A percentile compares a stretch with the other conserved stretches of the same genome.
Conservation (phyloP, 257 asterid genomes). For the Henckelia pumila region DNA sequence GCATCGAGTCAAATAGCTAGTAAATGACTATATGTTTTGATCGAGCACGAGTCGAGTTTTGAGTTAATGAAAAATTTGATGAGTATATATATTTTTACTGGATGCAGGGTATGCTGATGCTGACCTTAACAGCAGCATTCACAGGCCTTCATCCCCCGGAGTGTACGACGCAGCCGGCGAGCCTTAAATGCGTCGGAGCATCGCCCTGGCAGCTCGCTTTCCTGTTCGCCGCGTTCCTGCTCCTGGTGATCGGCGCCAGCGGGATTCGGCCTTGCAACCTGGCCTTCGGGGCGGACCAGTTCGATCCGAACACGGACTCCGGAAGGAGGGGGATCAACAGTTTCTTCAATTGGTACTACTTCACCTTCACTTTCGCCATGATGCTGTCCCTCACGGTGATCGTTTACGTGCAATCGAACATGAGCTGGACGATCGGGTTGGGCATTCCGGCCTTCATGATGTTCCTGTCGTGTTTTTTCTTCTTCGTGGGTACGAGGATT, state of each 20-base stretch:
- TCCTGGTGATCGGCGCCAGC: constrained; percentile 44
- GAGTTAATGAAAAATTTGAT: no score
- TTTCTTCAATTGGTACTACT: constrained; percentile 57
- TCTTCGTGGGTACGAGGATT: constrained; percentile 41
- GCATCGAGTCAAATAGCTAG: no score
- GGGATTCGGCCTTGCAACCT: constrained; percentile 57
- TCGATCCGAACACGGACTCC: constrained; percentile 43
- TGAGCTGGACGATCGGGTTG: constrained; percentile 46
- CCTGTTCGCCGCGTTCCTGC: constrained; percentile 26
- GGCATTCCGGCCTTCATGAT: constrained; percentile 46
- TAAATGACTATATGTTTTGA: no score
- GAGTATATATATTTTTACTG: no score
- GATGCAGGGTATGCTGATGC: constrained; percentile 46
- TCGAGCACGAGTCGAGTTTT: no score
- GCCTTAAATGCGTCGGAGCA: constrained; percentile 25
- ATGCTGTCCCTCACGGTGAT: constrained; percentile 42
- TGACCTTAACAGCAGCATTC: constrained; percentile 46
- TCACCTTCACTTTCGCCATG: constrained; percentile 54
- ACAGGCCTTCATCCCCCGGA: constrained; percentile 33
- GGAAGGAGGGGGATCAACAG: constrained; percentile 44
- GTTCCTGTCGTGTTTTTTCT: constrained; percentile 40
- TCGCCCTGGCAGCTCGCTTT: constrained; percentile 33
- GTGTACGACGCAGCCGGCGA: constrained; percentile 27
- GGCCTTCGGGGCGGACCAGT: constrained; percentile 57
- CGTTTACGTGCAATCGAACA: constrained; percentile 44